phyloP scores from a whole-genome alignment of 768 basidiomycete species.

The Kwoniella botswanensis region DNA sequence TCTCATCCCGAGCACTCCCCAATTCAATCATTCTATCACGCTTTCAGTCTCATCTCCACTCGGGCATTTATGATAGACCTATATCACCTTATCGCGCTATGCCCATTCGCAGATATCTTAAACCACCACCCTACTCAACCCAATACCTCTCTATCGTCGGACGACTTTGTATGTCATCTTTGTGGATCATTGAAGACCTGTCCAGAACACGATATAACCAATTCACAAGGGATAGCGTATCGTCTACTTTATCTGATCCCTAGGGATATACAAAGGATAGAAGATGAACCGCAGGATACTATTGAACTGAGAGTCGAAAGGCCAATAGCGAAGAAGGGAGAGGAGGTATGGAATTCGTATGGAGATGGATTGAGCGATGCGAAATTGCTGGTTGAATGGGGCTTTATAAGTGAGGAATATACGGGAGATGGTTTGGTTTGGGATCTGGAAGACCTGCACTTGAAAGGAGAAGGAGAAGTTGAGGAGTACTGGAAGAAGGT shows the following conservation, averaged over 20 bases:
- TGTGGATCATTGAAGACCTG: constrained; percentile 45
- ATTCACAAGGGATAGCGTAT: constrained; percentile 3
- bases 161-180: constrained; percentile 44
- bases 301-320: constrained; percentile 40
- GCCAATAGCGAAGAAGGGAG: constrained; percentile 19
- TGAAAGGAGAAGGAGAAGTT: not conserved
- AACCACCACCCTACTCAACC: constrained; percentile 32
- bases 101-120: constrained; percentile 77
- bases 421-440: constrained; percentile 27
- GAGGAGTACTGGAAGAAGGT: constrained; percentile 2
- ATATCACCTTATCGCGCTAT: constrained; percentile 79
- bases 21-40: constrained; percentile 51
- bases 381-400: constrained; percentile 41
- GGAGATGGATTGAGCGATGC: constrained; percentile 39
- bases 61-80: constrained; percentile 82
- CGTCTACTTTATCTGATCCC: constrained; percentile 16
- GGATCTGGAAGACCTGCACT: constrained; percentile 9
- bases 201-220: constrained; percentile 24
- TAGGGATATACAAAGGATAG: constrained; percentile 6
- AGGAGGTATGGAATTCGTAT: constrained; percentile 45
- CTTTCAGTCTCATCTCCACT: constrained; percentile 74
- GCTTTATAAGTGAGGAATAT: constrained; percentile 35
- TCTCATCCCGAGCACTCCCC: constrained; percentile 19
- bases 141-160: constrained; percentile 40
- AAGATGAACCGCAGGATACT: constrained; percentile 21